Evolutionary conservation across 345 rosid species (phyloP).

Genomic region (Ceriops tagal): DNA sequence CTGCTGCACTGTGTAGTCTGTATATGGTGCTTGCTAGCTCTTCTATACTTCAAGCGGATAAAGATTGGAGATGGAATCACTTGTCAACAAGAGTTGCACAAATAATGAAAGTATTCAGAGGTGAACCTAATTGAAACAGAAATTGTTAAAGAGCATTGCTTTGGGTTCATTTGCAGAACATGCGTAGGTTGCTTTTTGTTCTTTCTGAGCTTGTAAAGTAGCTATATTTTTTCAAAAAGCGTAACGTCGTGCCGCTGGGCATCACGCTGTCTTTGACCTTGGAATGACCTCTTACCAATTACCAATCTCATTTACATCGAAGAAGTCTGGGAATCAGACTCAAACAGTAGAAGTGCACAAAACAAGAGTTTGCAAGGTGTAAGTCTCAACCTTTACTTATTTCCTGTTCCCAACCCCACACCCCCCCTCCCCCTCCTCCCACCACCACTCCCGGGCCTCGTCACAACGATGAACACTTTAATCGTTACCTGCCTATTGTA

Average conservation of each 20-base stretch:
- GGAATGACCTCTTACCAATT: background rate
- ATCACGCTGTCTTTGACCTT: slow-evolving; percentile 15
- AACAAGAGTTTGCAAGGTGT: no score
- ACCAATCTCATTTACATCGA: slow-evolving; percentile 1
- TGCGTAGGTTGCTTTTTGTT: slow-evolving; percentile 32
- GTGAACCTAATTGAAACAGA: slow-evolving; percentile 11
- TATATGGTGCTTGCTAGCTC: background rate
- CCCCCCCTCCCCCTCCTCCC: no score
- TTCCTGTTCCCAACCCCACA: no score
- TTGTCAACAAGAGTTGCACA: background rate
- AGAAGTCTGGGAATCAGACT: background rate
- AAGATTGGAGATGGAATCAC: slow-evolving; percentile 17
- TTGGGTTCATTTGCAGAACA: slow-evolving; percentile 26
- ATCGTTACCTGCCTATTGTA: no score
- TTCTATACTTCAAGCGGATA: slow-evolving; percentile 4
- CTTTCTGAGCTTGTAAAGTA: slow-evolving; percentile 27
- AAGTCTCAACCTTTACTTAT: no score
- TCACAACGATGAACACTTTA: no score
- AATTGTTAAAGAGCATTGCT: slow-evolving; percentile 2
- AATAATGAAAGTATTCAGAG: background rate
- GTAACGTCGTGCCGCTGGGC: slow-evolving; percentile 8
- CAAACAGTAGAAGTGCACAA: no score
- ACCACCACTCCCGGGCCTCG: no score
- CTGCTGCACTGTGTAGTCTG: background rate
- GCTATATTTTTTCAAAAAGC: slow-evolving; percentile 14